These are phyloP conservation scores for Fragaria nilgerrensis DNA, from an alignment of 306 rosid species.

Conservation along the genomic window DNA sequence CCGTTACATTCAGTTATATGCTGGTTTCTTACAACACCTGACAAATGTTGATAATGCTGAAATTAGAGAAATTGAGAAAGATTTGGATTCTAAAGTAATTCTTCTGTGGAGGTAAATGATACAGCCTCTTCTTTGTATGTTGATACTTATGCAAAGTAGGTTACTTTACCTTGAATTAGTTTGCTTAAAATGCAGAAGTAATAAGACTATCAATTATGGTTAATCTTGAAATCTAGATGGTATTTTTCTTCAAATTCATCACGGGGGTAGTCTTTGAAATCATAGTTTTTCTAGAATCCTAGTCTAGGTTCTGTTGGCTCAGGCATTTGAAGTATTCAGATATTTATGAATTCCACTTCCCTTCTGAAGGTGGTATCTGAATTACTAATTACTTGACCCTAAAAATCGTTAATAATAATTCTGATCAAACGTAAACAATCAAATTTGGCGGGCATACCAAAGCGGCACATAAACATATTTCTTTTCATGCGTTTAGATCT, in stretches of 20 bases:
- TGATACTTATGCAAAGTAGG: not conserved
- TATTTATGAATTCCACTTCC: not conserved
- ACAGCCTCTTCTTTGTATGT: not conserved
- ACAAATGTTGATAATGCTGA: constrained; percentile 42
- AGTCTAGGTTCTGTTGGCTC: not conserved
- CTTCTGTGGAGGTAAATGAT: constrained; percentile 86
- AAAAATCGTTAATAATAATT: not conserved
- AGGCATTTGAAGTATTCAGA: not conserved
- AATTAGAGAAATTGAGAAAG: constrained; percentile 87
- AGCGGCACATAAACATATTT: not conserved
- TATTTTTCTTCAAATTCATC: not conserved
- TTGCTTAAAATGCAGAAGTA: not conserved
- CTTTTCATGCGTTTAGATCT: not conserved
- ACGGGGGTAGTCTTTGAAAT: not conserved
- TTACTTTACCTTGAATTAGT: not conserved
- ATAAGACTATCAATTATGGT: not conserved
- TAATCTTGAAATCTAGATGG: not conserved
- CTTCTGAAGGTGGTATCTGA: not conserved
- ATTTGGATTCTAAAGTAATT: constrained; percentile 90
- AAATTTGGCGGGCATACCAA: not conserved
- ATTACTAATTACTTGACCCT: constrained; percentile 2
- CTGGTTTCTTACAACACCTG: constrained; percentile 62
- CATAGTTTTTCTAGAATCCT: not conserved
- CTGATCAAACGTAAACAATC: not conserved
- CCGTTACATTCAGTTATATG: constrained; percentile 78